Conservation (phyloP, 1,284 basidiomycete species). For the Ganoderma lingzhi region DNA sequence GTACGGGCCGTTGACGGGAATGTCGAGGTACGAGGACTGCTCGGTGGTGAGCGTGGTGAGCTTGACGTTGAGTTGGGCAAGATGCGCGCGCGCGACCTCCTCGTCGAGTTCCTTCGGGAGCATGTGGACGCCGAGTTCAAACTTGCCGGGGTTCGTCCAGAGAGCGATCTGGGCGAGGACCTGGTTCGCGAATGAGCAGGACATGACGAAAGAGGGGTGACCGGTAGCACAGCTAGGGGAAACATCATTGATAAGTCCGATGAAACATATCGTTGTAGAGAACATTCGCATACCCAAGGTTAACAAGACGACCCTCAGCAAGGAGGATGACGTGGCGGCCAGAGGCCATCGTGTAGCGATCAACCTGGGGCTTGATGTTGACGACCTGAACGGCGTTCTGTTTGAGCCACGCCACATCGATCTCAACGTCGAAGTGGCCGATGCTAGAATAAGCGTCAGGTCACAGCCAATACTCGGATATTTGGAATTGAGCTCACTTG, state of each 20-base stretch:
- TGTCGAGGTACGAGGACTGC: conserved; percentile 94
- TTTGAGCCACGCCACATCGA: conserved; percentile 99
- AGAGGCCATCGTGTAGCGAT: conserved; percentile 92
- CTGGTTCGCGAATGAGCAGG: conserved; percentile 99
- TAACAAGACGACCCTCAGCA: conserved; percentile 98
- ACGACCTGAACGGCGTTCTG: conserved; percentile 84
- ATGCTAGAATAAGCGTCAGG: conserved; percentile 63
- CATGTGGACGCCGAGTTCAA: conserved; percentile 96
- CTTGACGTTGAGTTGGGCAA: conserved; percentile 92
- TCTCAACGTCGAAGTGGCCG: conserved; percentile 99
- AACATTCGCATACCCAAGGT: conserved; percentile 81
- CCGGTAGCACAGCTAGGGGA: conserved; percentile 78
- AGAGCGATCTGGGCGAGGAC: conserved; percentile 98
- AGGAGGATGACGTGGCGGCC: conserved; percentile 98
- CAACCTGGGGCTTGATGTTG: conserved; percentile 99
- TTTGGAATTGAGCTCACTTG: conserved; percentile 70
- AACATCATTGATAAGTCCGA: conserved; percentile 5
- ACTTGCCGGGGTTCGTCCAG: conserved; percentile 91
- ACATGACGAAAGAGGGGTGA: conserved; percentile 99
- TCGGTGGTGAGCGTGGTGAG: conserved; percentile 82
- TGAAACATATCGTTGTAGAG: background rate
- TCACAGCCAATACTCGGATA: background rate
- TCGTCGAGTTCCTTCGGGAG: conserved; percentile 98
- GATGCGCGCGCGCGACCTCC: conserved; percentile 97
- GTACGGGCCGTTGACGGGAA: conserved; percentile 92